These are phyloP conservation scores for Tolypocladium album DNA, from an alignment of 2,329 filamentous ascomycete species.

Conservation along the genomic window DNA sequence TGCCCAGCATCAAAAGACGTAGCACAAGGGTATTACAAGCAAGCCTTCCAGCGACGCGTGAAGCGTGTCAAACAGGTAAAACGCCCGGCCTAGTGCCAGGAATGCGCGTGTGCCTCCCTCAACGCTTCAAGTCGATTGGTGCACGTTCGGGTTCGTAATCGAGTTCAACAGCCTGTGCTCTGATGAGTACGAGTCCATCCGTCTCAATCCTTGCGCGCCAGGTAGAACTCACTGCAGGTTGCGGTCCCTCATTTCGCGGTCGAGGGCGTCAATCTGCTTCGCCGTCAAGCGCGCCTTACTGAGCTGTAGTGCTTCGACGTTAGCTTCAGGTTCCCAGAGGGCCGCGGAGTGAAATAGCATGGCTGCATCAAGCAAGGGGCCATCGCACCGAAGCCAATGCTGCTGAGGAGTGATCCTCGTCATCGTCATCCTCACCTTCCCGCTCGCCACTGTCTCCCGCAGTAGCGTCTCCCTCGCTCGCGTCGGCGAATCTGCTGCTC, in stretches of 20 bases:
- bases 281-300: constrained; percentile 33
- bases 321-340: neutral
- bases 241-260: constrained; percentile 44
- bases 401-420: constrained; percentile 51
- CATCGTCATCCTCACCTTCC: constrained; percentile 48
- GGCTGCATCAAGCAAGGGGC: constrained; percentile 34
- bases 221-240: constrained; percentile 31
- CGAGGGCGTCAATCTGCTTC: constrained; percentile 41
- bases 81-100: neutral
- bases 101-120: neutral
- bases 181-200: neutral
- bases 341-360: constrained; percentile 12
- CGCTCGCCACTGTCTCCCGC: constrained; percentile 26
- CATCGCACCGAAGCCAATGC: constrained; percentile 57
- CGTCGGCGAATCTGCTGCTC: constrained; percentile 41
- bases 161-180: constrained; percentile 10
- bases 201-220: neutral
- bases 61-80: neutral
- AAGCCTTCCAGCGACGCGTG: neutral
- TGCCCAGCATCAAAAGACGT: neutral
- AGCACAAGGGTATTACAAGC: constrained; percentile 5
- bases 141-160: constrained; percentile 11
- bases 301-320: constrained; percentile 18
- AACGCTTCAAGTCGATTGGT: constrained; percentile 4
- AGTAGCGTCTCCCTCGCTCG: constrained; percentile 22